A percentile compares a stretch with the other conserved stretches of the same genome.
phyloP scores from a whole-genome alignment of 2,329 filamentous ascomycete species.

The Cladosporium sphaerospermum region DNA sequence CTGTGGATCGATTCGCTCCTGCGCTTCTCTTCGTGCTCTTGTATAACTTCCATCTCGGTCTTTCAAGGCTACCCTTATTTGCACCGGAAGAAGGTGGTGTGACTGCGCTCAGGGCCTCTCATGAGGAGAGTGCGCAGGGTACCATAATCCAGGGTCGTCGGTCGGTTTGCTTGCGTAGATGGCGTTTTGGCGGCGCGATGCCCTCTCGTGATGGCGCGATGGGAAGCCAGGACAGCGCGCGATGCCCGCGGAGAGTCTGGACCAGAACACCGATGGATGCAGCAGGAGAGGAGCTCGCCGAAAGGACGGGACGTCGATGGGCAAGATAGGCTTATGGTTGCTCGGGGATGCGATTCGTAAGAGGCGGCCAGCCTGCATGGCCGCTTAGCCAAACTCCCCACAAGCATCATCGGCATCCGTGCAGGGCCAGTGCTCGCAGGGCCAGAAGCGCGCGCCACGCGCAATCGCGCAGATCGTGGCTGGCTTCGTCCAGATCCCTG shows the following conservation, averaged over 20 bases:
- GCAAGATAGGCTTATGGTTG: too few species aligned
- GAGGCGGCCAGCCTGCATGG: too few species aligned
- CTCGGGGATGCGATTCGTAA: too few species aligned
- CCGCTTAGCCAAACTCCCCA: too few species aligned
- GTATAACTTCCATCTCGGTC: constrained; percentile 1
- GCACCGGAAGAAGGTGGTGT: background rate
- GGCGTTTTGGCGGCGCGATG: background rate
- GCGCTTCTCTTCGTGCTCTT: background rate
- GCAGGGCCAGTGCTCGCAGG: too few species aligned
- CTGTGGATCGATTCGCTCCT: constrained; percentile 6
- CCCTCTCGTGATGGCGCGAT: background rate
- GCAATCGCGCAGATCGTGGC: constrained; percentile 2
- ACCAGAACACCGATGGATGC: too few species aligned
- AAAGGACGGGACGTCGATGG: too few species aligned
- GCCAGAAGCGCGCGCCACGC: background rate
- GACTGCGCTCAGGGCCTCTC: background rate
- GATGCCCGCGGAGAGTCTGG: too few species aligned
- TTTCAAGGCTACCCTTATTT: background rate
- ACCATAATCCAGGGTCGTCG: constrained; percentile 1
- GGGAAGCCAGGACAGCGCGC: too few species aligned
- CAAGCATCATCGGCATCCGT: too few species aligned
- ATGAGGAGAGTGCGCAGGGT: background rate
- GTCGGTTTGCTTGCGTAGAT: background rate
- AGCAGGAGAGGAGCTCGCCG: too few species aligned
- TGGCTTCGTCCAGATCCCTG: background rate